A percentile compares a stretch with the other conserved stretches of the same genome.
These are phyloP conservation scores for Boletus sensibilis DNA, from an alignment of 768 basidiomycete species.

Conservation along the genomic window DNA sequence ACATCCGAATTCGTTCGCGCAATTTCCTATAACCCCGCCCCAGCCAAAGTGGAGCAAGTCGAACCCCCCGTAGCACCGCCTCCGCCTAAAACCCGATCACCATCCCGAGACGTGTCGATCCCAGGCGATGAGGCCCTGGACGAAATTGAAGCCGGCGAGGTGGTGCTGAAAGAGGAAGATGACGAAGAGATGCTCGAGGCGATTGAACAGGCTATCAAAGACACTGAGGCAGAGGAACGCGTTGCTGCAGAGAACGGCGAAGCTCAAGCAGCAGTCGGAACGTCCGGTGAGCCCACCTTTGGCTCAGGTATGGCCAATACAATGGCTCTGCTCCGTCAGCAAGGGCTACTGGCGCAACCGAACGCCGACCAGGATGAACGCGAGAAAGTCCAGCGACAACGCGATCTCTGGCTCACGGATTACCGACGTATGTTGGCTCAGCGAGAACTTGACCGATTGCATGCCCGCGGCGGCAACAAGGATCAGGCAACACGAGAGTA, in stretches of 20 bases:
- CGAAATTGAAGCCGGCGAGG: constrained; percentile 82
- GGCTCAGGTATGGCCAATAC: constrained; percentile 86
- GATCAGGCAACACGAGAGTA: constrained; percentile 95
- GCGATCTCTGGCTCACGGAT: constrained; percentile 88
- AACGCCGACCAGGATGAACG: constrained; percentile 66
- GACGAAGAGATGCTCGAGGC: constrained; percentile 77
- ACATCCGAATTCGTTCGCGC: constrained; percentile 95
- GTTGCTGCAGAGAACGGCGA: constrained; percentile 32
- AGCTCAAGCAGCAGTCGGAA: constrained; percentile 46
- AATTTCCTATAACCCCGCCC: constrained; percentile 64
- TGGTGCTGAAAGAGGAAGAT: constrained; percentile 77
- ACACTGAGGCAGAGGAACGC: constrained; percentile 56
- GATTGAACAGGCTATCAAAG: constrained; percentile 68
- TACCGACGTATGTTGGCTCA: constrained; percentile 73
- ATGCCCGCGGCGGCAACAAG: constrained; percentile 75
- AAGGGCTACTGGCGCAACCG: constrained; percentile 78
- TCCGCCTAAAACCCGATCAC: constrained; percentile 36
- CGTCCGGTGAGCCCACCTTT: constrained; percentile 76
- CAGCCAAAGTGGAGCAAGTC: constrained; percentile 48
- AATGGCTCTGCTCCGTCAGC: constrained; percentile 82
- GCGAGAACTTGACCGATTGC: constrained; percentile 76
- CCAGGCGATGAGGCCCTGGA: constrained; percentile 62
- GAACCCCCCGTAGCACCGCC: constrained; percentile 32
- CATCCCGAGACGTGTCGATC: constrained; percentile 56
- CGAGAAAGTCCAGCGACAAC: constrained; percentile 78